Evolutionary conservation across 495 filamentous ascomycete genomes (phyloP).

Genomic region (Penicillium coprophilum): DNA sequence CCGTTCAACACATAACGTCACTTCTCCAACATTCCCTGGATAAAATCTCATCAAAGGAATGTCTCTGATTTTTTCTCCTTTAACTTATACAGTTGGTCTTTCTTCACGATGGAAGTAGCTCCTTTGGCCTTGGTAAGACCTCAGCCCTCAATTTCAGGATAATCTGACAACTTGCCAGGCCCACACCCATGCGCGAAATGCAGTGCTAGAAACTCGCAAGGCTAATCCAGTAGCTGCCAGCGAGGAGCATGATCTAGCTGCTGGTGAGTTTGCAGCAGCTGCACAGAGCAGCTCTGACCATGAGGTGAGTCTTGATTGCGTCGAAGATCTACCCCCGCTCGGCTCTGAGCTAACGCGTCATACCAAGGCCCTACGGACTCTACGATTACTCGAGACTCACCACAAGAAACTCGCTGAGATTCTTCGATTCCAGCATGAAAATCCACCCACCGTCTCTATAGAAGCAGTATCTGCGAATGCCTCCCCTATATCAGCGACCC

Average conservation of each 20-base stretch:
- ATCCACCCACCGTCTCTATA: constrained; percentile 41
- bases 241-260: constrained; percentile 84
- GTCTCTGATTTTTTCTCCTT: not conserved
- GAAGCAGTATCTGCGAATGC: constrained; percentile 16
- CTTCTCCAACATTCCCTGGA: constrained; percentile 2
- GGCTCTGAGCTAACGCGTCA: not conserved
- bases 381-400: constrained; percentile 82
- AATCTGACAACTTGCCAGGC: constrained; percentile 53
- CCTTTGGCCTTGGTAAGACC: constrained; percentile 56
- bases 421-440: constrained; percentile 66
- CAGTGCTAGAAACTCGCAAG: constrained; percentile 73
- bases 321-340: not conserved
- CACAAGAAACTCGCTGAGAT: constrained; percentile 77
- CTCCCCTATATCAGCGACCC: constrained; percentile 8
- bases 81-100: constrained; percentile 1
- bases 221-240: constrained; percentile 76
- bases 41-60: constrained; percentile 10
- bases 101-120: constrained; percentile 58
- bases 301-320: constrained; percentile 53
- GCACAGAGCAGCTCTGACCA: constrained; percentile 69
- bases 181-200: constrained; percentile 81
- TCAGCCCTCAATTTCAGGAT: constrained; percentile 7
- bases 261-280: constrained; percentile 84
- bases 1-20: constrained; percentile 1
- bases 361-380: constrained; percentile 69